phyloP scores from a whole-genome alignment of 768 basidiomycete genomes.

The Serendipita vermifera region DNA sequence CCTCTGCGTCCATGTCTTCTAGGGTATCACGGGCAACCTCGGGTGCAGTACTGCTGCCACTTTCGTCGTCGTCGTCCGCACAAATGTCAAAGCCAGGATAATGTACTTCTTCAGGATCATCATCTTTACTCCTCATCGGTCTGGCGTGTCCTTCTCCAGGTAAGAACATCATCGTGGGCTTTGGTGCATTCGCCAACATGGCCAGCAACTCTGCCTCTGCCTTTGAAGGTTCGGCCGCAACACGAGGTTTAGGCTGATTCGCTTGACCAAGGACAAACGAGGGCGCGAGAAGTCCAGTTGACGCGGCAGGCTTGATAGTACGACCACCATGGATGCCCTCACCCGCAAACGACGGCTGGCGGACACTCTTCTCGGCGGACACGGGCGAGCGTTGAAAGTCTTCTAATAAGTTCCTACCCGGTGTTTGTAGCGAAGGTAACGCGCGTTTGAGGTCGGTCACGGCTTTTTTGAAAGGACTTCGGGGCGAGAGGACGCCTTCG shows the following conservation, averaged over 20 bases:
- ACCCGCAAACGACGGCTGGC: not conserved
- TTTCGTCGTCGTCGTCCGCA: constrained; percentile 11
- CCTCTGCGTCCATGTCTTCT: not conserved
- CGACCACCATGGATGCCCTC: not conserved
- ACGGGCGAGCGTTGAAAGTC: not conserved
- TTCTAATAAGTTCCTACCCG: not conserved
- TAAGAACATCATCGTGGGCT: not conserved
- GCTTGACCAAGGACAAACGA: not conserved
- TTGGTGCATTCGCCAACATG: not conserved
- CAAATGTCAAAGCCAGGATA: constrained; percentile 10
- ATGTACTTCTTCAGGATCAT: constrained; percentile 8
- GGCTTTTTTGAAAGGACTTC: constrained; percentile 5
- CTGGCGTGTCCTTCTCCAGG: not conserved
- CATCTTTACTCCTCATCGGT: constrained; percentile 3
- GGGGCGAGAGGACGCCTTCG: constrained; percentile 11
- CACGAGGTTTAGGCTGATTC: not conserved
- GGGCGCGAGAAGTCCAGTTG: not conserved
- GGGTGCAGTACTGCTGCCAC: not conserved
- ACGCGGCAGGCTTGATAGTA: not conserved
- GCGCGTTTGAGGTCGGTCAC: constrained; percentile 5
- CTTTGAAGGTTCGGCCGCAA: not conserved
- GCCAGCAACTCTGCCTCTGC: not conserved
- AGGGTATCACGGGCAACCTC: not conserved
- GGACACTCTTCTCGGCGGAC: not conserved
- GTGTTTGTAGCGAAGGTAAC: not conserved